Evolutionary conservation across 805 yeast species (phyloP).

Genomic region (Candida nemodendra): DNA sequence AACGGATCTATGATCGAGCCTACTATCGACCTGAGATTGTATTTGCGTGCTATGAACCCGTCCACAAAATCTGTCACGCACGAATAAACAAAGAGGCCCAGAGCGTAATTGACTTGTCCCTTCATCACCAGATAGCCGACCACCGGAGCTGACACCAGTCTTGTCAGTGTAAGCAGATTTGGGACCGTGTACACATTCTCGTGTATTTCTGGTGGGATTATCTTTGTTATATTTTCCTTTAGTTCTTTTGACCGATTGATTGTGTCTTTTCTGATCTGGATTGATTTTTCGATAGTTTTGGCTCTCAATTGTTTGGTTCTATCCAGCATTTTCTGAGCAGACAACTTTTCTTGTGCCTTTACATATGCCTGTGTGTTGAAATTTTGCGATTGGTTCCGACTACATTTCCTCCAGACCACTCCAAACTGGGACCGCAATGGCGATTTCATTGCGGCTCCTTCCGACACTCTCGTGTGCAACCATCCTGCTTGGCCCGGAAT

Average conservation of each 20-base stretch:
- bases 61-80: constrained; percentile 90
- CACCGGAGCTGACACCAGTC: constrained; percentile 80
- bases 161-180: constrained; percentile 74
- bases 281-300: constrained; percentile 20
- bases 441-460: no score
- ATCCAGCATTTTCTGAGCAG: constrained; percentile 8
- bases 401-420: no score
- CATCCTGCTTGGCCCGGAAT: no score
- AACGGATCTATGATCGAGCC: constrained; percentile 94
- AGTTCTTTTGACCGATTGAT: constrained; percentile 16
- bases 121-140: constrained; percentile 77
- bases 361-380: background rate
- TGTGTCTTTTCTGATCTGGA: constrained; percentile 16
- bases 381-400: no score
- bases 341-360: background rate
- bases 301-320: constrained; percentile 14
- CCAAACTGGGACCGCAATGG: no score
- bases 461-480: no score
- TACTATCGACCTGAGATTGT: constrained; percentile 70
- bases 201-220: constrained; percentile 36
- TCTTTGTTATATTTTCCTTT: constrained; percentile 30
- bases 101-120: constrained; percentile 62
- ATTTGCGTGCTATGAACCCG: constrained; percentile 86
- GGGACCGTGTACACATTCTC: constrained; percentile 82
- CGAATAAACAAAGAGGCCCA: constrained; percentile 76